Conservation (phyloP, 108 stramenopile genomes). For the Aureococcus anophagefferens region DNA sequence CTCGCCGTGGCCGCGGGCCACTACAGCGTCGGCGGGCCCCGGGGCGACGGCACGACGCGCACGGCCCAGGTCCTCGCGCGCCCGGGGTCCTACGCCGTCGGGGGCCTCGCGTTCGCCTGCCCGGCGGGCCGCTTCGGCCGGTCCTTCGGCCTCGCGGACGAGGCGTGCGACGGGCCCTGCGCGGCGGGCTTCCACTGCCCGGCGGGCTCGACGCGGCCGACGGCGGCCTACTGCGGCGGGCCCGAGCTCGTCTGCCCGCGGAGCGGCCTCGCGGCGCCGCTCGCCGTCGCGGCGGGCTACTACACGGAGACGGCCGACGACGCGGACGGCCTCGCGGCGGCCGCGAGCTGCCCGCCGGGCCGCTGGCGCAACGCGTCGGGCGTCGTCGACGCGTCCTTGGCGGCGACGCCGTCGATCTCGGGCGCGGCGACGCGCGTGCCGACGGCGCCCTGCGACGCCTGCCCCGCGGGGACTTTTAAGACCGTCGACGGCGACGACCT, state of each 20-base stretch:
- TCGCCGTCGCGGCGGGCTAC: not conserved
- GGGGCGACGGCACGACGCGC: not conserved
- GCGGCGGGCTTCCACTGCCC: not conserved
- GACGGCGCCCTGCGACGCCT: not conserved
- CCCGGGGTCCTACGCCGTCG: constrained; percentile 20
- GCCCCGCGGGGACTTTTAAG: constrained; percentile 15
- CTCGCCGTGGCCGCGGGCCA: not conserved
- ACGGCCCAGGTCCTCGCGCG: not conserved
- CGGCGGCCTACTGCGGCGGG: constrained; percentile 13
- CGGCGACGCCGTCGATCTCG: no score
- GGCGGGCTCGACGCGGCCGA: constrained; percentile 2
- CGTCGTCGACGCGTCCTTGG: no score
- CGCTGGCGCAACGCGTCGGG: not conserved
- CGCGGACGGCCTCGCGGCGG: not conserved
- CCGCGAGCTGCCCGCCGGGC: not conserved
- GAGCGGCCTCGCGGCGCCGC: not conserved
- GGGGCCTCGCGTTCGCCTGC: constrained; percentile 4
- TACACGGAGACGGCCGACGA: not conserved
- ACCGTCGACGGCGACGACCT: not conserved
- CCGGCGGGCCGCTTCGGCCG: constrained; percentile 37
- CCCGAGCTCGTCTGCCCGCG: not conserved
- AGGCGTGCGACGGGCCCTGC: constrained; percentile 18
- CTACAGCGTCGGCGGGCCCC: not conserved
- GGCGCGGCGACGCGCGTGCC: not conserved
- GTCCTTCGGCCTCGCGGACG: constrained; percentile 3